A percentile compares a stretch with the other conserved stretches of the same genome.
phyloP scores from a whole-genome alignment of 371 early-diverging fungal species.

The Hamiltosporidium tvaerminnensis region DNA sequence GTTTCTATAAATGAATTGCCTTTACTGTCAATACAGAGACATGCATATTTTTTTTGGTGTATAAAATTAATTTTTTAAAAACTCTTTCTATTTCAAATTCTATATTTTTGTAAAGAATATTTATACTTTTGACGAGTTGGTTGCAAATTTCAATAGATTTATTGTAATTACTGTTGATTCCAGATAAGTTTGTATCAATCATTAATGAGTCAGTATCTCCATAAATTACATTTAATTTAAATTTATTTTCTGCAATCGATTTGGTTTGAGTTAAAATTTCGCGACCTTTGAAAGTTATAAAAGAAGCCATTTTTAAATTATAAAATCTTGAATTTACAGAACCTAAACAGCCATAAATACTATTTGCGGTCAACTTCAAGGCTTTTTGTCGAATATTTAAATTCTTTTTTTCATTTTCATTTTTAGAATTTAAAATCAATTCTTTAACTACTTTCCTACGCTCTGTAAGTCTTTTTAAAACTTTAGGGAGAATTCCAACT shows the following conservation, averaged over 20 bases:
- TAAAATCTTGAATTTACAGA: conserved; percentile 81
- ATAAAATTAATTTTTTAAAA: conserved; percentile 72
- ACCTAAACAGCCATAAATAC: conserved; percentile 98
- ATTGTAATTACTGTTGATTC: conserved; percentile 52
- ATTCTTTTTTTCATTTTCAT: conserved; percentile 51
- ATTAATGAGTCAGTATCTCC: conserved; percentile 99
- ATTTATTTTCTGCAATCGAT: conserved; percentile 58
- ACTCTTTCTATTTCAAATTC: conserved; percentile 93
- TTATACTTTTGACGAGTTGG: conserved; percentile 66
- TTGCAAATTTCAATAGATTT: conserved; percentile 65
- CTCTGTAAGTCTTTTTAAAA: conserved; percentile 71
- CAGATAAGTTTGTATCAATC: conserved; percentile 74
- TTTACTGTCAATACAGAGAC: conserved; percentile 59
- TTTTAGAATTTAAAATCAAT: conserved; percentile 61
- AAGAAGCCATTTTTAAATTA: conserved; percentile 85
- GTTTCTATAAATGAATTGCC: conserved; percentile 59
- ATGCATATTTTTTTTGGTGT: conserved; percentile 99
- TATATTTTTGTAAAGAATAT: conserved; percentile 69
- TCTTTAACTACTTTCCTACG: conserved; percentile 74
- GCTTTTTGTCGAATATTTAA: conserved; percentile 84
- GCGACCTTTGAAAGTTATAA: conserved; percentile 87
- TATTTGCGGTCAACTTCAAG: conserved; percentile 92
- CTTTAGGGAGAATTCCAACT: conserved; percentile 61
- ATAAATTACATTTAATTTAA: conserved; percentile 66
- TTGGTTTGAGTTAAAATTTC: conserved; percentile 85